Conservation (phyloP, 1,284 basidiomycete species). For the Leccinum ponderosum region DNA sequence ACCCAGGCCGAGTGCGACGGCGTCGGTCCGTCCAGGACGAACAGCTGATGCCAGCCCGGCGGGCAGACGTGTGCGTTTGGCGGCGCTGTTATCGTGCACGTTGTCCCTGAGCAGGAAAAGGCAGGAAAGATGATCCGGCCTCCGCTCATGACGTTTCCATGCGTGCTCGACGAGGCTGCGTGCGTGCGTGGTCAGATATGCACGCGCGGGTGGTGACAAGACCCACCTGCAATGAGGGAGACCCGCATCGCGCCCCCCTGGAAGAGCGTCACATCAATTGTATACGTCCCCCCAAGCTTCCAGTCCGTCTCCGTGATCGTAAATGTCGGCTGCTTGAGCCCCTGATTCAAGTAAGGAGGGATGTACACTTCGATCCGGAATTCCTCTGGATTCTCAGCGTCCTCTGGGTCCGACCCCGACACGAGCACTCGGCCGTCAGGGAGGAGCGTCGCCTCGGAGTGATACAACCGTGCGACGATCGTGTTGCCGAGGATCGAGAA, state of each 20-base stretch:
- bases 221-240: slow-evolving; percentile 60
- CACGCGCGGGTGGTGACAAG: neutral
- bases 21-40: slow-evolving; percentile 72
- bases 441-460: slow-evolving; percentile 71
- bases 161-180: slow-evolving; percentile 72
- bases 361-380: slow-evolving; percentile 75
- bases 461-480: slow-evolving; percentile 80
- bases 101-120: slow-evolving; percentile 60
- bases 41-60: slow-evolving; percentile 75
- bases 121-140: slow-evolving; percentile 67
- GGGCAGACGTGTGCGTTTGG: slow-evolving; percentile 67
- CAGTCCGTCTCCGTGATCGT: slow-evolving; percentile 60
- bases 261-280: slow-evolving; percentile 53
- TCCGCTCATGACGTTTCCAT: slow-evolving; percentile 73
- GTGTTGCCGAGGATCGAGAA: slow-evolving; percentile 69
- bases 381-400: slow-evolving; percentile 41
- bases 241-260: slow-evolving; percentile 62
- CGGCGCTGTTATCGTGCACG: slow-evolving; percentile 68
- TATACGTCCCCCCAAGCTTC: slow-evolving; percentile 50
- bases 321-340: slow-evolving; percentile 57
- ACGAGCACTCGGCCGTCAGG: slow-evolving; percentile 71
- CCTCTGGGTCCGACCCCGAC: slow-evolving; percentile 70
- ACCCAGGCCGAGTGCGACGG: slow-evolving; percentile 72
- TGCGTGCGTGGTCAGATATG: neutral
- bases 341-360: slow-evolving; percentile 69